These are phyloP conservation scores for Aspergillus neotritici DNA, from an alignment of 2,329 filamentous ascomycete species.

Conservation along the genomic window DNA sequence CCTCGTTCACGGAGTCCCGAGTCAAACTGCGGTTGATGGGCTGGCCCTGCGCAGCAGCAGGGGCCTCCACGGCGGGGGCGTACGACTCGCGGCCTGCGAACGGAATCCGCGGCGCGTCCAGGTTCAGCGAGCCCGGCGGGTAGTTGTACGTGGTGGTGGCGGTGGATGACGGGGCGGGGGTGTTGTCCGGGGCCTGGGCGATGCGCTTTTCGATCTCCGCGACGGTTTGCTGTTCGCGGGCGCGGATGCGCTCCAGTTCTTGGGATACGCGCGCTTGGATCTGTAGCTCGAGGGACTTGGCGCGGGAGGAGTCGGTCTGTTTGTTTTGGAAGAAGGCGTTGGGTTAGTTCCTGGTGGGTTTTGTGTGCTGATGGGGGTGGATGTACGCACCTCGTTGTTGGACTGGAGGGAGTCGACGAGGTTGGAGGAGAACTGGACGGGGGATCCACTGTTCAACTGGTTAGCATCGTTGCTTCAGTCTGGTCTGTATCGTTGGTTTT, in stretches of 20 bases:
- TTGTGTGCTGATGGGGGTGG: not conserved
- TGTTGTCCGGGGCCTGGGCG: slow-evolving; percentile 32
- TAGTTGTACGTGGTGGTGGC: slow-evolving; percentile 17
- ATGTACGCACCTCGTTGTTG: slow-evolving; percentile 68
- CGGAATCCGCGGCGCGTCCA: slow-evolving; percentile 40
- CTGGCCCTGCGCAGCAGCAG: slow-evolving; percentile 15
- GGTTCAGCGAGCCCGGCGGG: slow-evolving; percentile 28
- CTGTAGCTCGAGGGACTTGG: slow-evolving; percentile 76
- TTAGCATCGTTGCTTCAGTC: slow-evolving; percentile 5
- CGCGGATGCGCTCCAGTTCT: slow-evolving; percentile 75
- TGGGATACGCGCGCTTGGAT: slow-evolving; percentile 80
- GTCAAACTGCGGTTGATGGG: slow-evolving; percentile 42
- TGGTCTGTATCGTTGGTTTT: slow-evolving; percentile 3
- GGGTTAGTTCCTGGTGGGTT: slow-evolving; percentile 2
- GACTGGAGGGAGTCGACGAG: slow-evolving; percentile 77
- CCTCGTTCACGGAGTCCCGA: slow-evolving; percentile 49
- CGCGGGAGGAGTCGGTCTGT: slow-evolving; percentile 82
- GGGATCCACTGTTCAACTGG: slow-evolving; percentile 39
- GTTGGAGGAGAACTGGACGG: slow-evolving; percentile 70
- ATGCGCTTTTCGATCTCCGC: slow-evolving; percentile 61
- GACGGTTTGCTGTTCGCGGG: slow-evolving; percentile 64
- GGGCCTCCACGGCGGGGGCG: slow-evolving; percentile 20
- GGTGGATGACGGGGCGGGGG: slow-evolving; percentile 23
- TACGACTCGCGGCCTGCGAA: slow-evolving; percentile 38
- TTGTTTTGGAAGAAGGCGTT: slow-evolving; percentile 1